Percentiles rank a stretch among this genome's conserved stretches.
These are phyloP conservation scores for Colletotrichum aenigma DNA, from an alignment of 2,329 filamentous ascomycete genomes.

Conservation along the genomic window DNA sequence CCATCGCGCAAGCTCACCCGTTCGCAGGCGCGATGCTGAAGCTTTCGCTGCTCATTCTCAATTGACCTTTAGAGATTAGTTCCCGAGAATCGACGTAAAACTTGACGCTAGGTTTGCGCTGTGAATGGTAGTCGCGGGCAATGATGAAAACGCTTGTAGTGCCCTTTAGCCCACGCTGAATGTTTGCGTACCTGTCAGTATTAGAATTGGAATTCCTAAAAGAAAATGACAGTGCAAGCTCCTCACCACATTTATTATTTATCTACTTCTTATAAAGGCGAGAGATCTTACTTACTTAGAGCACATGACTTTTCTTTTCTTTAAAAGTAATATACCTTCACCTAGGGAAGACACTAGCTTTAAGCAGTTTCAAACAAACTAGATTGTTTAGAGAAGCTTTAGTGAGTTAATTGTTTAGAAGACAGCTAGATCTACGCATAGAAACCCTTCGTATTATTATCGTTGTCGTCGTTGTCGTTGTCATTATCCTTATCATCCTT, in stretches of 20 bases:
- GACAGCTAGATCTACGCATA: accelerated
- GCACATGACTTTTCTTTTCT: background rate
- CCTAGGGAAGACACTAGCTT: too few species aligned
- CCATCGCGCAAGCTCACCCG: background rate
- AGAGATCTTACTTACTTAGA: background rate
- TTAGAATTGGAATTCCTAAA: background rate
- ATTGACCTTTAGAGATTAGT: background rate
- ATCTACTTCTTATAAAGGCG: accelerated
- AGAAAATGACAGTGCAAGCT: background rate
- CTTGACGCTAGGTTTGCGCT: too few species aligned
- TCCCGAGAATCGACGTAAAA: accelerated
- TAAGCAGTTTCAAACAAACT: too few species aligned
- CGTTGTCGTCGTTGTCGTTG: accelerated
- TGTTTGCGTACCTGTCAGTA: too few species aligned
- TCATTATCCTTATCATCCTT: too few species aligned
- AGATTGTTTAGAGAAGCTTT: too few species aligned
- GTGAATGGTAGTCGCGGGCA: too few species aligned
- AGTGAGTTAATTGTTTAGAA: too few species aligned
- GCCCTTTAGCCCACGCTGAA: too few species aligned
- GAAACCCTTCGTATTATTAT: too few species aligned
- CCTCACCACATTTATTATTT: background rate
- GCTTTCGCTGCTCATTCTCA: accelerated
- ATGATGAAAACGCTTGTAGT: too few species aligned
- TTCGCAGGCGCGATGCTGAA: background rate
- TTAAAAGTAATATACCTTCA: accelerated